These are phyloP conservation scores for Alternaria sp. DNA, from an alignment of 2,329 filamentous ascomycete genomes.

Conservation along the genomic window DNA sequence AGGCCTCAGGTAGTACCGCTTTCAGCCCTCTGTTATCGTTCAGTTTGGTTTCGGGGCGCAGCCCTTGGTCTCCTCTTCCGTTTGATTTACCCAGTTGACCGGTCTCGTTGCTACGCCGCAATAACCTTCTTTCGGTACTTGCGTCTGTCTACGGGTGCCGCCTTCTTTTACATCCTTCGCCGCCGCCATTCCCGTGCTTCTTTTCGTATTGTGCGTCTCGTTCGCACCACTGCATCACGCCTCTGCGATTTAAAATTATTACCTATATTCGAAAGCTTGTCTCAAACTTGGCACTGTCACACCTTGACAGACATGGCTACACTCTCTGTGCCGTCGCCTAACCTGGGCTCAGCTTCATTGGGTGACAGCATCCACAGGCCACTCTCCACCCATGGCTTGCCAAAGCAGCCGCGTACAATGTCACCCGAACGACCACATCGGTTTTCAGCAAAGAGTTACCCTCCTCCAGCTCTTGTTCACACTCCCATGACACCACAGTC, in stretches of 20 bases:
- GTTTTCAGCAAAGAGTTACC: constrained; percentile 34
- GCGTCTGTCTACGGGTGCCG: constrained; percentile 13
- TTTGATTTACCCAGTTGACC: constrained; percentile 28
- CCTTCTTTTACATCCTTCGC: constrained; percentile 21
- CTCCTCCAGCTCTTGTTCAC: constrained; percentile 25
- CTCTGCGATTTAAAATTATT: constrained; percentile 1
- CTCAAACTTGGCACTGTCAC: constrained; percentile 14
- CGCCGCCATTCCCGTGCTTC: constrained; percentile 17
- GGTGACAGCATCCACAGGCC: constrained; percentile 35
- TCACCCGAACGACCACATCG: constrained; percentile 42
- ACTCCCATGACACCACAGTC: constrained; percentile 33
- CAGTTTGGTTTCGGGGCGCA: constrained; percentile 31
- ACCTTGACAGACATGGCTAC: constrained; percentile 26
- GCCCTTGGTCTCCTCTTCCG: constrained; percentile 25
- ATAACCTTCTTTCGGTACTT: constrained; percentile 14
- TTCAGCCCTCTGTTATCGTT: constrained; percentile 34
- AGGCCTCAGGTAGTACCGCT: constrained; percentile 41
- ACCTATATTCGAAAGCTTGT: constrained; percentile 9
- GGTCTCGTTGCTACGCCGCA: constrained; percentile 26
- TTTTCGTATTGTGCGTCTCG: constrained; percentile 14
- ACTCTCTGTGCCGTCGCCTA: constrained; percentile 35
- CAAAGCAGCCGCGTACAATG: constrained; percentile 39
- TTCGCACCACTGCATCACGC: constrained; percentile 11
- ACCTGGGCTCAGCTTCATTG: constrained; percentile 30
- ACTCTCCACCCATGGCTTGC: constrained; percentile 46